Evolutionary conservation across 345 rosid genomes (phyloP), one percentile per base, ranked within the genome.

Genomic region (Citrus cavaleriei): DNA sequence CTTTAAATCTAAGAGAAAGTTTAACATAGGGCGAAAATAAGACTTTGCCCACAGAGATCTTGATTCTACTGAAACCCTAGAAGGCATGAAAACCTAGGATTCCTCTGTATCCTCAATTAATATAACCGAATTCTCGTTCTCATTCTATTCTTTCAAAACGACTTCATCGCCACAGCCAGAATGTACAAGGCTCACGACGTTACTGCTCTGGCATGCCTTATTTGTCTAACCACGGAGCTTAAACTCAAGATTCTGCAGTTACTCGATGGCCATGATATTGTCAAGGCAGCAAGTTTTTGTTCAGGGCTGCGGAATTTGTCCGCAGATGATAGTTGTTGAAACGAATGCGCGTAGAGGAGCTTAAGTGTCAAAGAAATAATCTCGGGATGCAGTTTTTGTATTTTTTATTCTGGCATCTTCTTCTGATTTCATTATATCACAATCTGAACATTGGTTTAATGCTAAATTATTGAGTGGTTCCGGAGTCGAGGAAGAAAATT

Each of bases 321-420:
- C 22, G 73, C 83, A 2, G 77, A 64, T 55, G 71, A 76, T 63
- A 74, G 77, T 69, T 79, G 27, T 84, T 79, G 87, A 77, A 73
- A 73, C 60, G 66, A 49, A 84, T 76, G 75, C 73, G 16, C 35
- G 28, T 1, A 1, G 76, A 75, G 27, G 80, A 84, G 55, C 19
- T 68, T 18, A 55, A 57, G 12, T 19, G 49, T 7, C 21, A 35
- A 35, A 35, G 55, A 2, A 25, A 14, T n/a, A 71, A n/a, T 0
- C 28, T 1, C 4, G 6, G 13, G 30, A 10, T 35, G 42, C 7
- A 2, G n/a, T 54, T 76, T 76, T 10, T 40, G 13, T 40, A 10
- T 40, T 40, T 10, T 40, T 40, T 0, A 40, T 40, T 40, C 46
- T 10, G 46, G 46, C 46, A 40, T 40, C 49, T 42, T 9, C 49